Evolutionary conservation across 2,329 filamentous ascomycete species (phyloP).

Genomic region (Colletotrichum sp.): DNA sequence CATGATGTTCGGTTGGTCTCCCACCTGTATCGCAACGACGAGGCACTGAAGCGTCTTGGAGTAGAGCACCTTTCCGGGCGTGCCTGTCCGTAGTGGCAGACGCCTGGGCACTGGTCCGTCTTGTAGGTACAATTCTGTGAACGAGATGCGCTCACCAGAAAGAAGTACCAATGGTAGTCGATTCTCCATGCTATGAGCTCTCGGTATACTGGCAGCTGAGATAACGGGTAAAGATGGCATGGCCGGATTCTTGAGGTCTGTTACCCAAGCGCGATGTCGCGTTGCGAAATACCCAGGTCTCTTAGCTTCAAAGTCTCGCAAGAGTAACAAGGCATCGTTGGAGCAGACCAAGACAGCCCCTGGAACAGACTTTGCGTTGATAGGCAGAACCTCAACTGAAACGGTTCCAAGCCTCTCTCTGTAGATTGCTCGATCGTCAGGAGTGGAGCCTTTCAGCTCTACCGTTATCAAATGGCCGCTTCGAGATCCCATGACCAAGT

Average conservation of each 20-base stretch:
- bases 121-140: slow-evolving; percentile 56
- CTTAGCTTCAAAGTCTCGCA: slow-evolving; percentile 41
- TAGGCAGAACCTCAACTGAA: slow-evolving; percentile 38
- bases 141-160: slow-evolving; percentile 53
- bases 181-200: slow-evolving; percentile 41
- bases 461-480: slow-evolving; percentile 56
- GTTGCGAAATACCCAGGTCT: slow-evolving; percentile 35
- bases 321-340: slow-evolving; percentile 50
- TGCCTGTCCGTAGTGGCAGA: slow-evolving; percentile 48
- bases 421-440: slow-evolving; percentile 29
- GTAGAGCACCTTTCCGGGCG: slow-evolving; percentile 59
- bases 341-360: slow-evolving; percentile 50
- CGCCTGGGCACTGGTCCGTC: slow-evolving; percentile 54
- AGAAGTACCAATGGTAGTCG: slow-evolving; percentile 54
- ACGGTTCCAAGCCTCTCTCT: slow-evolving; percentile 39
- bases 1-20: slow-evolving; percentile 51
- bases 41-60: slow-evolving; percentile 58
- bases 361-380: neutral
- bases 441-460: slow-evolving; percentile 23
- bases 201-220: slow-evolving; percentile 48
- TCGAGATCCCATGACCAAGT: slow-evolving; percentile 53
- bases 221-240: slow-evolving; percentile 53
- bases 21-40: slow-evolving; percentile 54
- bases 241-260: slow-evolving; percentile 52
- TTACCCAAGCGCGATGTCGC: slow-evolving; percentile 55